Percentiles rank a stretch among this genome's conserved stretches.
Evolutionary conservation across 2,329 filamentous ascomycete genomes (phyloP).

Genomic region (Emmonsiellopsis sp.): DNA sequence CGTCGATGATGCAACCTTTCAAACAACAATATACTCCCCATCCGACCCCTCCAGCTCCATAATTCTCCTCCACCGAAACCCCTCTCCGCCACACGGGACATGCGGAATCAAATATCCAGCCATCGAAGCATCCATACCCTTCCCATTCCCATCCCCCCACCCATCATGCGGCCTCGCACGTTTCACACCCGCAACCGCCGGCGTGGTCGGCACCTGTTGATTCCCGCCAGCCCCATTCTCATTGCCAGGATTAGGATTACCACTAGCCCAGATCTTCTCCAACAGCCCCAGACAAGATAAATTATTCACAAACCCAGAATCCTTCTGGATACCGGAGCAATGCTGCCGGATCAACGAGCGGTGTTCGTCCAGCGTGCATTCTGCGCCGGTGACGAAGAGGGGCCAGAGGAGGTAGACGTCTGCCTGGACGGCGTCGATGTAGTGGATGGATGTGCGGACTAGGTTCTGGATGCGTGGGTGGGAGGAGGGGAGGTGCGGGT

Average conservation of each 20-base stretch:
- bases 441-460: constrained; percentile 72
- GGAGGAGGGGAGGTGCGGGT: constrained; percentile 62
- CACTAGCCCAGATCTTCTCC: constrained; percentile 68
- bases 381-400: constrained; percentile 79
- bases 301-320: constrained; percentile 91
- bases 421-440: constrained; percentile 68
- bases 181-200: not conserved
- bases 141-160: not conserved
- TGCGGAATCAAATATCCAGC: not conserved
- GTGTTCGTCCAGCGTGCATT: constrained; percentile 74
- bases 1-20: constrained; percentile 14
- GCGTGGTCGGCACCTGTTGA: not conserved
- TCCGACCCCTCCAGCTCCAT: constrained; percentile 20
- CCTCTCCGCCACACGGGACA: constrained; percentile 7
- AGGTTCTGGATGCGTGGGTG: constrained; percentile 74
- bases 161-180: not conserved
- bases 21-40: constrained; percentile 27
- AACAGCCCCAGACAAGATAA: constrained; percentile 75
- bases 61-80: constrained; percentile 23
- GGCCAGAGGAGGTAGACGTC: constrained; percentile 93
- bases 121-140: not conserved
- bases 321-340: constrained; percentile 76
- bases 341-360: constrained; percentile 69
- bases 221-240: not conserved
- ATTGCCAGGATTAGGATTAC: constrained; percentile 11